Base-by-base conservation (phyloP, 2,329 filamentous ascomycete genomes). In the Cladosporium velox region DNA sequence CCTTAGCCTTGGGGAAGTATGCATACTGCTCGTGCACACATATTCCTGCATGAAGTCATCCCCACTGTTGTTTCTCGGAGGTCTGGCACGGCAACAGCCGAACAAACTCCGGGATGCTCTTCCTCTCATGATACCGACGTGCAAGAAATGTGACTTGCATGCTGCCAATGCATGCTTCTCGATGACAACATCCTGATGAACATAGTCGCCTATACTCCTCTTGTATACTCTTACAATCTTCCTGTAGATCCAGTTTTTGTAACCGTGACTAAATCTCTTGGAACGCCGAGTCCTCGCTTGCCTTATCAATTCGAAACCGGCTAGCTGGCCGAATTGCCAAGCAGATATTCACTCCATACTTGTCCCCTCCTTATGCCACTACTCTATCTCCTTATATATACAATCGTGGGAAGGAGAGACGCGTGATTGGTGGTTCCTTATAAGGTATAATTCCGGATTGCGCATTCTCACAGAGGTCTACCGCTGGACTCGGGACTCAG, bases 231-330 rank as follows among this genome's bases (percentile, higher is more conserved):
- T 7, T 11, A 10, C 21, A 10, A 44, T 44, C 7, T 10, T 2
- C 10, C 32, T 54, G 51, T 55, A n/a, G 3, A 30, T 5, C n/a
- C 8, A 2, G 14, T 32, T 34, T 18, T 18, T 55, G 28, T 30
- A 14, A 34, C 18, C 52, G 18, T 55, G 52, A 55, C 52, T 55
- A 34, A 32, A 21, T 55, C 28, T 34, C 52, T 55, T 55, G 52
- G 14, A 34, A 55, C 52, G 52, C 52, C 52, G 28, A 55, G 52
- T 32, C 21, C 18, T 62, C 47, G 59, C 59, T 54, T 62, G 30
- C 61, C 60, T 62, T 64, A 64, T 64, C 61, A 44, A 64, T 38
- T 41, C 51, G 51, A 64, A 64, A 64, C 61, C 35, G 51, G 51
- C 61, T 38, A 47, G 51, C 61, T 64, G 52, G 61, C 61, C 61